A percentile compares a stretch with the other conserved stretches of the same genome.
Evolutionary conservation across 2,329 filamentous ascomycete species (phyloP).

Genomic region (Aspergillus glaucus): DNA sequence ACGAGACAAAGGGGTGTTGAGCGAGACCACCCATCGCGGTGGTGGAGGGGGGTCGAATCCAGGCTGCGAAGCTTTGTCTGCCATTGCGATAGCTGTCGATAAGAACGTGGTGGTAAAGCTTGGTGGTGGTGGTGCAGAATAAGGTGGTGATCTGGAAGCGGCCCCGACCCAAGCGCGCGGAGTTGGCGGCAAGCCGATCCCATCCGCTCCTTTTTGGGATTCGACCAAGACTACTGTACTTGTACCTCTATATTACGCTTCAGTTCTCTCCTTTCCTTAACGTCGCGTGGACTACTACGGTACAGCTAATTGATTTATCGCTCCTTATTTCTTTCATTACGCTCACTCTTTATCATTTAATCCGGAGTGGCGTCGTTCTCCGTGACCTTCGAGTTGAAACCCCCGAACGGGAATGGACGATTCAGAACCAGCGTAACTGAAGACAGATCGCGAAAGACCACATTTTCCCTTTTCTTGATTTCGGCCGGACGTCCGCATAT

Average conservation of each 20-base stretch:
- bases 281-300: background rate
- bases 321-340: no score
- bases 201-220: slow-evolving; percentile 18
- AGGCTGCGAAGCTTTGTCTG: slow-evolving; percentile 15
- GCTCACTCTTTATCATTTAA: no score
- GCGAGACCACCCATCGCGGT: slow-evolving; percentile 77
- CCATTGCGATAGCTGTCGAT: slow-evolving; percentile 4
- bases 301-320: no score
- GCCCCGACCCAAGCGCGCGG: slow-evolving; percentile 22
- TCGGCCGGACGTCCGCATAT: background rate
- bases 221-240: slow-evolving; percentile 1
- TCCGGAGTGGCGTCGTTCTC: no score
- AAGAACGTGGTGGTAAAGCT: slow-evolving; percentile 1
- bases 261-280: slow-evolving; percentile 2
- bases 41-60: slow-evolving; percentile 40
- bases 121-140: slow-evolving; percentile 10
- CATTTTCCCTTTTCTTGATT: background rate
- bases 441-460: no score
- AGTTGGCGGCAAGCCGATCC: slow-evolving; percentile 13
- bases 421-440: no score
- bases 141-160: slow-evolving; percentile 5
- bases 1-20: slow-evolving; percentile 65
- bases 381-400: no score
- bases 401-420: no score
- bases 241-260: slow-evolving; percentile 2